These are phyloP conservation scores for Isabelozyma rhagii DNA, from an alignment of 805 yeast species.

Conservation along the genomic window DNA sequence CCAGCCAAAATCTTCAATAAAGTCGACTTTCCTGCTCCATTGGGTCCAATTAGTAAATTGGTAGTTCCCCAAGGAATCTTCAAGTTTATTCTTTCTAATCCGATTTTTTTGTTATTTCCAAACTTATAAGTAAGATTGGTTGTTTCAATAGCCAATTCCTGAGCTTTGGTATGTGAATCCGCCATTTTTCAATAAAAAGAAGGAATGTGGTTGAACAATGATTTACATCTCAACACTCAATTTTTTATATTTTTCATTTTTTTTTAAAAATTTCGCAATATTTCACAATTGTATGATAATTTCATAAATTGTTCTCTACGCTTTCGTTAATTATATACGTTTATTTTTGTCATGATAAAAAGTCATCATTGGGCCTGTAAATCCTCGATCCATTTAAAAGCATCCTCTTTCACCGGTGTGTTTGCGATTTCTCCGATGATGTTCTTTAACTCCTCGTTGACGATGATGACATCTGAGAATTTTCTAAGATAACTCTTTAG, in stretches of 20 bases:
- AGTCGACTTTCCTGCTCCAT: conserved; percentile 97
- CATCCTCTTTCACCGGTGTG: conserved; percentile 16
- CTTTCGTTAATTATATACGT: background rate
- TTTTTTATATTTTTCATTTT: background rate
- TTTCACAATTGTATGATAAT: background rate
- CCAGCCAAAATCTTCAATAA: conserved; percentile 83
- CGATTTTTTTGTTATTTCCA: conserved; percentile 54
- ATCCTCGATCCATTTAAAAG: conserved; percentile 17
- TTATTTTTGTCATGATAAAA: background rate
- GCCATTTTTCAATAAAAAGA: background rate
- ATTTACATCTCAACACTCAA: no score
- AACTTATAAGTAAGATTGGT: conserved; percentile 67
- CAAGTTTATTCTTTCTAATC: conserved; percentile 62
- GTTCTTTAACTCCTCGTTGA: conserved; percentile 12
- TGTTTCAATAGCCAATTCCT: conserved; percentile 54
- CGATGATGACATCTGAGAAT: conserved; percentile 9
- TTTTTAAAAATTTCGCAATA: background rate
- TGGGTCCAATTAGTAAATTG: conserved; percentile 83
- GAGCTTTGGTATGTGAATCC: background rate
- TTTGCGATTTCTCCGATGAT: conserved; percentile 18
- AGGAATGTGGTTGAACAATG: no score
- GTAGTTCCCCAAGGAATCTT: conserved; percentile 69
- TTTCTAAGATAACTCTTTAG: conserved; percentile 37
- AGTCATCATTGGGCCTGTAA: background rate
- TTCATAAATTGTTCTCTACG: no score